These are phyloP conservation scores for Fraxinus cuspidata DNA, from an alignment of 257 asterid species.

Conservation along the genomic window DNA sequence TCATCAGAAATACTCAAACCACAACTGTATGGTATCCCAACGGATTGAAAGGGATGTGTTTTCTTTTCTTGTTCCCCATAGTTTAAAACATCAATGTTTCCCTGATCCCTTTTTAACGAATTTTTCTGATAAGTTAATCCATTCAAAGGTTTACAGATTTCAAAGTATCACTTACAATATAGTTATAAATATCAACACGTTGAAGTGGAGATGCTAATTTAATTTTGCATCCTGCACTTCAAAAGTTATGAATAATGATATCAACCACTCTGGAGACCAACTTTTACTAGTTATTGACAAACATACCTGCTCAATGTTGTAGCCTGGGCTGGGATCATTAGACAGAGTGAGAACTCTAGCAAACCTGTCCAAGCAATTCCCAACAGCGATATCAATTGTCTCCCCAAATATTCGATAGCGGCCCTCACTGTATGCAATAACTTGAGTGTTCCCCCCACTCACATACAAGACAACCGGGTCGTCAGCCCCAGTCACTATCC, in stretches of 20 bases:
- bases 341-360: slow-evolving; percentile 94
- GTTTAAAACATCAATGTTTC: background rate
- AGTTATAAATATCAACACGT: background rate
- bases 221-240: background rate
- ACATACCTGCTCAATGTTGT: slow-evolving; percentile 90
- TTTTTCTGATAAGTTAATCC: background rate
- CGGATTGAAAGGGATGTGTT: no score
- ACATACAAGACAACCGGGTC: slow-evolving; percentile 92
- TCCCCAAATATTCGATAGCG: slow-evolving; percentile 89
- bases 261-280: slow-evolving; percentile 1
- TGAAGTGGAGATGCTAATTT: background rate
- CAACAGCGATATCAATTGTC: slow-evolving; percentile 92
- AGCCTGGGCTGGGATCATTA: slow-evolving; percentile 98
- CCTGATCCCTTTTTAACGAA: background rate
- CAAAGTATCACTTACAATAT: background rate
- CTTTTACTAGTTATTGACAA: slow-evolving; percentile 4
- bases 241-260: background rate
- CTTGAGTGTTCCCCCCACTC: slow-evolving; percentile 98
- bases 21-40: background rate
- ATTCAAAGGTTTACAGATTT: background rate
- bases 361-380: slow-evolving; percentile 95
- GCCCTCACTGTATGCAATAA: slow-evolving; percentile 91
- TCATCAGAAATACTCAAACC: background rate
- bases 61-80: background rate
- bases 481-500: slow-evolving; percentile 84